Evolutionary conservation across 2,329 filamentous ascomycete species (phyloP).

Genomic region (Paraphaeosphaeria minitans): DNA sequence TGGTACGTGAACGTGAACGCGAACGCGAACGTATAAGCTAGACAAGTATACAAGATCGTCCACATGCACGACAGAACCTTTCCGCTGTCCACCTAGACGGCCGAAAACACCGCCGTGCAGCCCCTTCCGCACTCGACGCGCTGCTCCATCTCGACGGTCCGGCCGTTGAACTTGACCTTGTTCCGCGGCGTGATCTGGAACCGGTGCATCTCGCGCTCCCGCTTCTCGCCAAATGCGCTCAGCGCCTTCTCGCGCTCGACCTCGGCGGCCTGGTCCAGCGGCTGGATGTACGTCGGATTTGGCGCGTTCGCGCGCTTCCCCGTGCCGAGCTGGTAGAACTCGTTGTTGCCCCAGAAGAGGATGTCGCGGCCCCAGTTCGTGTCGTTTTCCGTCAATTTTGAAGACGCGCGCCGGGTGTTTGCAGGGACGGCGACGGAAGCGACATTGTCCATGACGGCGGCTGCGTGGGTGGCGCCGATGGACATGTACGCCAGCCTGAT

Average conservation of each 20-base stretch:
- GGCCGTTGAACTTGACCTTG: constrained; percentile 70
- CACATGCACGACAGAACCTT: too few species aligned
- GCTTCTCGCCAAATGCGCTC: constrained; percentile 28
- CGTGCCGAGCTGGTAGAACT: constrained; percentile 90
- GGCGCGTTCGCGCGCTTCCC: constrained; percentile 83
- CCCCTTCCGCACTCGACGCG: constrained; percentile 83
- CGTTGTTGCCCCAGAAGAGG: constrained; percentile 93
- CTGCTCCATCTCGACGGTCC: constrained; percentile 80
- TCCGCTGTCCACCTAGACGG: constrained; percentile 22
- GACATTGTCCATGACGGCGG: constrained; percentile 82
- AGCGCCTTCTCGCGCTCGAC: constrained; percentile 29
- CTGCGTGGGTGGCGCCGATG: constrained; percentile 79
- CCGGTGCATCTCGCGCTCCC: constrained; percentile 70
- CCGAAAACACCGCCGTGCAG: constrained; percentile 84
- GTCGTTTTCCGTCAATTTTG: constrained; percentile 61
- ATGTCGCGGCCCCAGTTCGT: constrained; percentile 89
- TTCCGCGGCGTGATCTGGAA: constrained; percentile 81
- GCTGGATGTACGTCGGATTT: constrained; percentile 77
- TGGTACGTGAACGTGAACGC: too few species aligned
- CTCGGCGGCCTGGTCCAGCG: constrained; percentile 70
- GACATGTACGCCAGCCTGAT: constrained; percentile 77
- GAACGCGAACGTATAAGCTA: too few species aligned
- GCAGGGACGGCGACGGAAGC: constrained; percentile 65
- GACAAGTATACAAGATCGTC: too few species aligned
- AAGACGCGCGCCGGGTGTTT: constrained; percentile 39